These are phyloP conservation scores for Phyllosticta citriasiana DNA, from an alignment of 2,329 filamentous ascomycete genomes.

Conservation along the genomic window DNA sequence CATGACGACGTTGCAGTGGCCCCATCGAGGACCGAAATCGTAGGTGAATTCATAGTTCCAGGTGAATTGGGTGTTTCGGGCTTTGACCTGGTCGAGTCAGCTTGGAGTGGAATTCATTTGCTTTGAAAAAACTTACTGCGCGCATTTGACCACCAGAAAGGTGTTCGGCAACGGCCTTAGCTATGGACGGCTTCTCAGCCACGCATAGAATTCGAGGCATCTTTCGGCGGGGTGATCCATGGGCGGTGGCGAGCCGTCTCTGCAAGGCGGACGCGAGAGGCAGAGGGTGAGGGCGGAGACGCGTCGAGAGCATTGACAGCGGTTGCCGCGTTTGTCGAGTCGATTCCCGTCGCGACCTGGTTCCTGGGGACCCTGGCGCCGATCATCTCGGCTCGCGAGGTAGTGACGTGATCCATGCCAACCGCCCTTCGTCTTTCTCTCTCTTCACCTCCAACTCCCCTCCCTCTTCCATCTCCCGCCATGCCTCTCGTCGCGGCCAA, in stretches of 20 bases:
- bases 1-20: slow-evolving; percentile 78
- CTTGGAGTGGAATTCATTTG: not conserved
- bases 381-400: not conserved
- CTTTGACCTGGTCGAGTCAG: slow-evolving; percentile 46
- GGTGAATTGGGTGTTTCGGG: slow-evolving; percentile 61
- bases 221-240: not conserved
- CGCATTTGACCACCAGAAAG: slow-evolving; percentile 54
- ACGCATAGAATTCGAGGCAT: slow-evolving; percentile 58
- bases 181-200: slow-evolving; percentile 86
- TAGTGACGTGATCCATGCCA: slow-evolving; percentile 7
- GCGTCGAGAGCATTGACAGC: not conserved
- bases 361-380: slow-evolving; percentile 2
- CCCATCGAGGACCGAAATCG: slow-evolving; percentile 73
- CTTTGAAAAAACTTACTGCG: not conserved
- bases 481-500: slow-evolving; percentile 7
- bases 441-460: not conserved
- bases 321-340: slow-evolving; percentile 4
- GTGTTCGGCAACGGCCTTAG: slow-evolving; percentile 85
- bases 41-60: slow-evolving; percentile 94
- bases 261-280: not conserved
- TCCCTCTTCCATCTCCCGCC: not conserved
- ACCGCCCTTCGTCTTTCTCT: not conserved
- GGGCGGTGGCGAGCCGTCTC: not conserved
- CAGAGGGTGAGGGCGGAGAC: not conserved
- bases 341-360: not conserved